Evolutionary conservation across 2,329 filamentous ascomycete genomes (phyloP).

Genomic region (Colletotrichum sp.): DNA sequence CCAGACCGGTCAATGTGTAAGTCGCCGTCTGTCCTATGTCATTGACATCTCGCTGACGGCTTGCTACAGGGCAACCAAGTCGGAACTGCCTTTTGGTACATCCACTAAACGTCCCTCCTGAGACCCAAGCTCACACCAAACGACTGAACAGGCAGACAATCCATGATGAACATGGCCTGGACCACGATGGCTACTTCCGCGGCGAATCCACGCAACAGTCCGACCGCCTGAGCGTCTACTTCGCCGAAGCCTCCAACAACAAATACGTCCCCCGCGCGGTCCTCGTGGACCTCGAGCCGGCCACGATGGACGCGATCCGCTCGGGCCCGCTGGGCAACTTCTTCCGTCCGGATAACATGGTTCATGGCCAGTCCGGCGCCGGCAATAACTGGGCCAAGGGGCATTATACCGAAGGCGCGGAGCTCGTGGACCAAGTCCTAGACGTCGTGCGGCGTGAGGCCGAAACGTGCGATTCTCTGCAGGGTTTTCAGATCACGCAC

Average conservation of each 20-base stretch:
- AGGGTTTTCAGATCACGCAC: conserved; percentile 99
- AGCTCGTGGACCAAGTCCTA: conserved; percentile 96
- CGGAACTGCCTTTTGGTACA: conserved; percentile 98
- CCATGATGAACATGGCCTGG: conserved; percentile 92
- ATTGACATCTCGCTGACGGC: background rate
- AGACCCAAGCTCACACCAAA: conserved; percentile 38
- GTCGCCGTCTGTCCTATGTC: conserved; percentile 27
- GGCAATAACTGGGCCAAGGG: conserved; percentile 99
- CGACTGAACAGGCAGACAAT: conserved; percentile 70
- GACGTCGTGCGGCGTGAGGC: conserved; percentile 99
- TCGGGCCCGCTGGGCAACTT: conserved; percentile 97
- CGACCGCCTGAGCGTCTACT: conserved; percentile 99
- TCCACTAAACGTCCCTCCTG: conserved; percentile 23
- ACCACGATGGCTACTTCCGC: conserved; percentile 96
- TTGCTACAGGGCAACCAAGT: conserved; percentile 93
- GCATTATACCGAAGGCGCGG: conserved; percentile 99
- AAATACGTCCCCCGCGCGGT: conserved; percentile 99
- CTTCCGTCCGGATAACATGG: conserved; percentile 99
- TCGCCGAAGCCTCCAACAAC: conserved; percentile 85
- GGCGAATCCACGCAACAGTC: conserved; percentile 97
- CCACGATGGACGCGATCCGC: conserved; percentile 99
- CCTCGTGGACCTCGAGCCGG: conserved; percentile 98
- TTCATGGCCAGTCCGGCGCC: conserved; percentile 98
- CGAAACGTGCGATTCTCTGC: conserved; percentile 98
- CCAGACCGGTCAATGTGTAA: conserved; percentile 98